These are phyloP conservation scores for Alliaria petiolata DNA, from an alignment of 345 rosid species.

Conservation along the genomic window DNA sequence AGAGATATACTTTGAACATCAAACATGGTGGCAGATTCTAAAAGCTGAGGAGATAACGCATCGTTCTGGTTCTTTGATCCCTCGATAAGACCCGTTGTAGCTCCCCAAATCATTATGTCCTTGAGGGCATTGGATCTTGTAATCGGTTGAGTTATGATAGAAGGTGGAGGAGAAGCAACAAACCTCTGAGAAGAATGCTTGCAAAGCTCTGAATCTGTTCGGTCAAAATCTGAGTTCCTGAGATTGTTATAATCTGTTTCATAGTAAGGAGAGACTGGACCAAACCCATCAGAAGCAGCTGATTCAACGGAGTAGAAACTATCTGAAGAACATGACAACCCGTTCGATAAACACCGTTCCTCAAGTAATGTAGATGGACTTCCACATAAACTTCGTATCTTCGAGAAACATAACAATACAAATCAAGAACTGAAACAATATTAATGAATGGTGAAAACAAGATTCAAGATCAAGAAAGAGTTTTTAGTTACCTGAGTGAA, in stretches of 20 bases:
- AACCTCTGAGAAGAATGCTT: constrained; percentile 41
- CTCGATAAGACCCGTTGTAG: constrained; percentile 50
- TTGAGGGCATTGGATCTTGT: constrained; percentile 45
- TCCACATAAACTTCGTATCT: constrained; percentile 68
- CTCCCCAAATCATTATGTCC: constrained; percentile 84
- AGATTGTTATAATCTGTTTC: constrained; percentile 37
- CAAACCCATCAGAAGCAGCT: constrained; percentile 24
- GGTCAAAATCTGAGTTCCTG: constrained; percentile 35
- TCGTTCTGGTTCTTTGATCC: constrained; percentile 38
- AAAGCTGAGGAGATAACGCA: constrained; percentile 48
- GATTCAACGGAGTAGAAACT: constrained; percentile 46
- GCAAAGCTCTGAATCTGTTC: constrained; percentile 30
- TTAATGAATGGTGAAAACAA: not conserved
- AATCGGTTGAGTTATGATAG: constrained; percentile 26
- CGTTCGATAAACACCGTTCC: constrained; percentile 57
- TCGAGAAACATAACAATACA: constrained; percentile 24
- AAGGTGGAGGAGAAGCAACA: constrained; percentile 23
- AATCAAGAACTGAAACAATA: constrained; percentile 3
- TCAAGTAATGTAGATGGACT: constrained; percentile 63
- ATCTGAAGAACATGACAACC: constrained; percentile 55
- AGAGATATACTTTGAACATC: constrained; percentile 55
- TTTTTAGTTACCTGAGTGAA: constrained; percentile 49
- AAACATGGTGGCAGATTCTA: constrained; percentile 59
- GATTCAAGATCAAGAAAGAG: not conserved
- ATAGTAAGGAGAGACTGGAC: constrained; percentile 30